These are phyloP conservation scores for Ophiosphaerella narmari DNA, from an alignment of 2,329 filamentous ascomycete species.

Conservation along the genomic window DNA sequence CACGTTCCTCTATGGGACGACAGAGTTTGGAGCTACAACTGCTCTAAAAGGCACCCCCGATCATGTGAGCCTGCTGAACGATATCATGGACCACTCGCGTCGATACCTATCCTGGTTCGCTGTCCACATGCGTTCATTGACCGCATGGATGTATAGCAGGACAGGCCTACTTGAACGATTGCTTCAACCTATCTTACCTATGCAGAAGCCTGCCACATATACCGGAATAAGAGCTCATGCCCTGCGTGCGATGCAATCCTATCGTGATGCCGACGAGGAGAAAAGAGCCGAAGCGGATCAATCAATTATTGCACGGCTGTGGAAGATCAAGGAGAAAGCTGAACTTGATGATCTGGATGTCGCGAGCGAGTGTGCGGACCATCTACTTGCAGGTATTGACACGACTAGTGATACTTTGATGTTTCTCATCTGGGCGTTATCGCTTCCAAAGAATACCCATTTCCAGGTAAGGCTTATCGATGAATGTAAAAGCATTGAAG, in stretches of 20 bases:
- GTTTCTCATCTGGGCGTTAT: constrained; percentile 22
- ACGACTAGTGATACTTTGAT: constrained; percentile 59
- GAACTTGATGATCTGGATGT: constrained; percentile 52
- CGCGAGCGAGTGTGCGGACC: constrained; percentile 60
- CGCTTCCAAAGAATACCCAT: constrained; percentile 48
- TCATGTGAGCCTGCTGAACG: constrained; percentile 51
- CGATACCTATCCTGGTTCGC: constrained; percentile 56
- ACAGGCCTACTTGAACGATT: constrained; percentile 46
- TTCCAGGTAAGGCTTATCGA: constrained; percentile 53
- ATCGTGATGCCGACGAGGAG: constrained; percentile 5
- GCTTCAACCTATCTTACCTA: constrained; percentile 51
- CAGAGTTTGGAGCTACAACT: constrained; percentile 48
- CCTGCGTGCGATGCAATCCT: constrained; percentile 38
- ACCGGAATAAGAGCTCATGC: constrained; percentile 56
- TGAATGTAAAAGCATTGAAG: constrained; percentile 46
- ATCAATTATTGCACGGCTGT: constrained; percentile 11
- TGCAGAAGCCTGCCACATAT: constrained; percentile 57
- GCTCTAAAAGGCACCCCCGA: constrained; percentile 47
- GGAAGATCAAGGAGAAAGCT: constrained; percentile 4
- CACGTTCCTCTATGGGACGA: constrained; percentile 55
- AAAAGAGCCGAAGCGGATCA: background rate
- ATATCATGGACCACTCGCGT: constrained; percentile 55
- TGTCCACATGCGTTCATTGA: constrained; percentile 53
- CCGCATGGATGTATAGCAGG: constrained; percentile 55
- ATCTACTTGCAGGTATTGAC: constrained; percentile 58